phyloP scores from a whole-genome alignment of 2,329 filamentous ascomycete genomes.

The Fusarium sp. region DNA sequence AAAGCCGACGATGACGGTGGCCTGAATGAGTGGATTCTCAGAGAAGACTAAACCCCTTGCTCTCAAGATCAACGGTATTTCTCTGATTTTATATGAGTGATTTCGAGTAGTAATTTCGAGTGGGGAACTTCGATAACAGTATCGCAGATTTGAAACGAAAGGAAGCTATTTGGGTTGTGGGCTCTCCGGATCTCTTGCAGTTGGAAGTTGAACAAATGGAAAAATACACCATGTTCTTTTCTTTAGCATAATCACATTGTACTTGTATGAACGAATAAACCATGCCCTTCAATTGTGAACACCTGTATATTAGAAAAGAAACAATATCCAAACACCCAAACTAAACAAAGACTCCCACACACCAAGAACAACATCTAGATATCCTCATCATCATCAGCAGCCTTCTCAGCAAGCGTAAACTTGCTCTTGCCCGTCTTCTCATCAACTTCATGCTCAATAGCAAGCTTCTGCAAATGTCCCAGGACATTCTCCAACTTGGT shows the following conservation, averaged over 20 bases:
- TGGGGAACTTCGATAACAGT: too few species aligned
- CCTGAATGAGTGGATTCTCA: neutral
- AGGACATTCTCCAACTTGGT: conserved; percentile 31
- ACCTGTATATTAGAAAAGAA: neutral
- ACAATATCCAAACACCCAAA: neutral
- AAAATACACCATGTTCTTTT: neutral
- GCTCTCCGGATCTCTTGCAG: too few species aligned
- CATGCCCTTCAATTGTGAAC: neutral
- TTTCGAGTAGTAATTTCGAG: too few species aligned
- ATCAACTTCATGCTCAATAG: conserved; percentile 28
- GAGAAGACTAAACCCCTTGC: too few species aligned
- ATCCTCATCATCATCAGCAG: conserved; percentile 24
- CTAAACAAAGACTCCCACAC: neutral
- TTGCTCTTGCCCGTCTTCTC: conserved; percentile 34
- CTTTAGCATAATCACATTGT: neutral
- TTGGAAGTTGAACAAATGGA: neutral
- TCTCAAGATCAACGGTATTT: too few species aligned
- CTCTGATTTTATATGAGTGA: too few species aligned
- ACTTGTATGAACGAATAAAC: neutral
- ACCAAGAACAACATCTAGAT: neutral
- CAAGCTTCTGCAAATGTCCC: conserved; percentile 27
- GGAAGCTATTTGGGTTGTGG: too few species aligned
- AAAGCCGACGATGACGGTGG: neutral
- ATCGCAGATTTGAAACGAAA: too few species aligned
- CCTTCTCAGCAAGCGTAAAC: conserved; percentile 23